Evolutionary conservation across 2,329 filamentous ascomycete species (phyloP).

Genomic region (Nemania abortiva): DNA sequence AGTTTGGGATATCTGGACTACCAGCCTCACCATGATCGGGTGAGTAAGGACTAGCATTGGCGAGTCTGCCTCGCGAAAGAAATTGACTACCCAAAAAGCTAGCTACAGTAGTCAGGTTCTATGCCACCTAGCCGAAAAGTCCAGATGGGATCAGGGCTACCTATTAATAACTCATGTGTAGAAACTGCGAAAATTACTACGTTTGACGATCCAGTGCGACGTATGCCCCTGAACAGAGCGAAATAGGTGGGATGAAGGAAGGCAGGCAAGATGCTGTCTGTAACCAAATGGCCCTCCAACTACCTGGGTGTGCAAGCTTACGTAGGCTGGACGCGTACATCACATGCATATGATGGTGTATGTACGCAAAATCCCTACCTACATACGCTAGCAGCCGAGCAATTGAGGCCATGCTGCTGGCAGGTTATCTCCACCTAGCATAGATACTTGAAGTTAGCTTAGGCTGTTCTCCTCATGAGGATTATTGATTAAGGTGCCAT

Average conservation of each 20-base stretch:
- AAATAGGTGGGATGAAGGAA: not conserved
- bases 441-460: not conserved
- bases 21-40: too few relatives aligned
- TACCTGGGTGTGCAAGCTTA: constrained; percentile 26
- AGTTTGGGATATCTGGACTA: too few relatives aligned
- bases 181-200: not conserved
- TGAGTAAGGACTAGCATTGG: too few relatives aligned
- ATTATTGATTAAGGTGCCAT: not conserved
- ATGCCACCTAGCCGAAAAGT: not conserved
- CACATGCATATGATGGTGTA: not conserved
- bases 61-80: too few relatives aligned
- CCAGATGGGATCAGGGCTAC: not conserved
- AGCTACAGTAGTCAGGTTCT: too few relatives aligned
- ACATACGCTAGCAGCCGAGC: not conserved
- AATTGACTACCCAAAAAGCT: too few relatives aligned
- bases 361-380: not conserved
- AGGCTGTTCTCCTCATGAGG: not conserved
- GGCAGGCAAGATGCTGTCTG: not conserved
- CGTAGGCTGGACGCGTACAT: constrained; percentile 34
- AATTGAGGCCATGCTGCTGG: not conserved
- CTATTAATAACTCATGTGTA: constrained; percentile 5
- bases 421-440: not conserved
- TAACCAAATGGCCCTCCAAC: constrained; percentile 1
- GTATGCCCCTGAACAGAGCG: not conserved
- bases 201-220: too few relatives aligned